Evolutionary conservation across 139 green algal genomes (phyloP).

Genomic region (Raphidocelis subcapitata): DNA sequence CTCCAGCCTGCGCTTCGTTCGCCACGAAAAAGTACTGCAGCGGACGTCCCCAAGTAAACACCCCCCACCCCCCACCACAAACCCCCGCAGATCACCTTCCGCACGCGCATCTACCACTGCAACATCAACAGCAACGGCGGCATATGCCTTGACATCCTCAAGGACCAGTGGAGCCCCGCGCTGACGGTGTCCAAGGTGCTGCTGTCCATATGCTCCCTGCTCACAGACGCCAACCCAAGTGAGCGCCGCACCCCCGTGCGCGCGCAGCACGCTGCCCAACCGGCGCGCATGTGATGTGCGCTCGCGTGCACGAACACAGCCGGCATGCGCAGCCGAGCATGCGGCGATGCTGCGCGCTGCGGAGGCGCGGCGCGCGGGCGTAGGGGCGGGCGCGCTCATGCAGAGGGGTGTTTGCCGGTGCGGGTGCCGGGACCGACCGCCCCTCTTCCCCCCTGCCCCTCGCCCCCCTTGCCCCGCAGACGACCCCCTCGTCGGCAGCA

Average conservation of each 20-base stretch:
- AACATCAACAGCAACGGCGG: constrained; percentile 97
- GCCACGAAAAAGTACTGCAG: too few relatives aligned
- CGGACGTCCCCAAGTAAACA: not conserved
- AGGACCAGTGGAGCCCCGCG: constrained; percentile 97
- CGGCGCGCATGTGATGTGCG: too few relatives aligned
- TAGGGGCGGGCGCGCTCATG: too few relatives aligned
- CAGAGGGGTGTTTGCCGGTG: too few relatives aligned
- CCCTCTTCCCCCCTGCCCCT: too few relatives aligned
- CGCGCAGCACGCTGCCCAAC: too few relatives aligned
- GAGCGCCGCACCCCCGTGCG: constrained; percentile 16
- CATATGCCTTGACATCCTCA: constrained; percentile 99
- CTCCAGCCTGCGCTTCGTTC: too few relatives aligned
- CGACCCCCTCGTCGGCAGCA: constrained; percentile 88
- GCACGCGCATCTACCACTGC: constrained; percentile 89
- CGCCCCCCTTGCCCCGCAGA: constrained; percentile 67
- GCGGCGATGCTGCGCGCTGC: too few relatives aligned
- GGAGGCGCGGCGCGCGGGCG: too few relatives aligned
- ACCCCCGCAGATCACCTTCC: constrained; percentile 19
- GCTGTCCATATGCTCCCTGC: constrained; percentile 90
- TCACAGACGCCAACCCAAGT: constrained; percentile 93
- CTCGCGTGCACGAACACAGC: too few relatives aligned
- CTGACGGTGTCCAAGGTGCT: constrained; percentile 96
- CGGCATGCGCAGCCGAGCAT: too few relatives aligned
- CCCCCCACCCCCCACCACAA: not conserved
- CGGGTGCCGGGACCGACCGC: too few relatives aligned